Evolutionary conservation across 345 rosid genomes (phyloP), one percentile per base, ranked within the genome.

Genomic region (Hevea brasiliensis): DNA sequence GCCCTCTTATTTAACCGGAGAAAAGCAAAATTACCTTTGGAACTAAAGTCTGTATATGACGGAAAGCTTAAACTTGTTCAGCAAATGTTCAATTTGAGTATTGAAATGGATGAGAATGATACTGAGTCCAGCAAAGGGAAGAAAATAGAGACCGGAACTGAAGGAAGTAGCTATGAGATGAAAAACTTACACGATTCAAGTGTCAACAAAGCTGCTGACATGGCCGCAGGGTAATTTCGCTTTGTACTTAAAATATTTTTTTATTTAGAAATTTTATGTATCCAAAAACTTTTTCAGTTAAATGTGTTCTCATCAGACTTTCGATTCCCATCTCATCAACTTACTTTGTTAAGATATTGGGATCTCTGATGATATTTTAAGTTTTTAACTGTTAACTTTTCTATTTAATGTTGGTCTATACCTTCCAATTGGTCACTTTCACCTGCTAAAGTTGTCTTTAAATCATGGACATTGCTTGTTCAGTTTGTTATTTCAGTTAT

Each of bases 141-240:
- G 89, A 86, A 89, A 78, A 85, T 87, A 68, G 91, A 91, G 81
- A 84, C 82, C 64, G 82, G 76, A 80, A 81, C 84, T 41, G 93
- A 89, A 72, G 92, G 84, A 72, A 77, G 76, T 81, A 87, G 79
- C 44, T 88, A 87, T 61, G 99, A 95, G 81, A 86, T 93, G 85
- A 93, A 91, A 82, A 87, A 41, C 63, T 77, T 91, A 50, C 89
- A 89, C 71, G 90, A 92, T 80, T 78, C 92, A 1, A 93, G 99
- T 77, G 85, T 92, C 83, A 85, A 85, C 83, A 87, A 91, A 85
- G 97, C 99, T 85, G 98, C 98, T 83, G 93, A 92, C 82, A 88
- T 92, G 98, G 99, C 98, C 77, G 87, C 91, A 47, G 97, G 99
- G 98, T 95, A 89, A 87, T 72, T 59, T 50, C 12, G 18, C 76